Evolutionary conservation across 2,329 filamentous ascomycete genomes (phyloP).

Genomic region (Decorospora gaudefroyi): DNA sequence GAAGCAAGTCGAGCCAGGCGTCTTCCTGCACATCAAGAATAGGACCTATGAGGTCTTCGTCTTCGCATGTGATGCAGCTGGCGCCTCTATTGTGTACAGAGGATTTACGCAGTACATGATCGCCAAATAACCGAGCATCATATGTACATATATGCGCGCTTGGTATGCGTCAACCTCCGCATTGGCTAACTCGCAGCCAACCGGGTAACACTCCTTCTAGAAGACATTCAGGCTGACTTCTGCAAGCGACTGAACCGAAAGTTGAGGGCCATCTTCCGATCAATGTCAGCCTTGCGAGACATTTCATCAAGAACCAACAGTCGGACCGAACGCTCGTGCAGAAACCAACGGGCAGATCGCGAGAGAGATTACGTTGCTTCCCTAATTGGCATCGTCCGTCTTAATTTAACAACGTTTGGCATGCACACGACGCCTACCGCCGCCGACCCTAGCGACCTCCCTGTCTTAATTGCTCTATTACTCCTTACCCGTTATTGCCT

Average conservation of each 20-base stretch:
- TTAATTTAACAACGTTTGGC: constrained; percentile 31
- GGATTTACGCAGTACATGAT: too few relatives aligned
- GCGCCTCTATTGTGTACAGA: too few relatives aligned
- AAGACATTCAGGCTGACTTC: constrained; percentile 29
- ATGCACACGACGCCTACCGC: constrained; percentile 29
- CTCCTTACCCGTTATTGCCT: constrained; percentile 20
- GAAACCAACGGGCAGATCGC: constrained; percentile 13
- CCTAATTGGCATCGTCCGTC: constrained; percentile 16
- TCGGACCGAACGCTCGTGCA: constrained; percentile 3
- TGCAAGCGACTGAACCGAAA: constrained; percentile 20
- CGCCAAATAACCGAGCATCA: constrained; percentile 45
- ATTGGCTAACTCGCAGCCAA: constrained; percentile 29
- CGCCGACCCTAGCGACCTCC: constrained; percentile 21
- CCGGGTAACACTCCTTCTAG: constrained; percentile 34
- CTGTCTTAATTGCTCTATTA: constrained; percentile 12
- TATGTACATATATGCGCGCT: constrained; percentile 37
- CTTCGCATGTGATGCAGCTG: constrained; percentile 40
- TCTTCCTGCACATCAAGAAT: constrained; percentile 6
- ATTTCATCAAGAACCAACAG: constrained; percentile 1
- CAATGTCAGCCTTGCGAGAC: constrained; percentile 2
- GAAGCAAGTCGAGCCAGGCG: too few relatives aligned
- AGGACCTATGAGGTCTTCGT: background rate
- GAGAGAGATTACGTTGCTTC: too few relatives aligned
- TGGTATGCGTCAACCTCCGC: constrained; percentile 38
- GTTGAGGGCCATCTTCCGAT: constrained; percentile 13